phyloP scores from a whole-genome alignment of 179 eudicot species.

The Beta corolliflora region DNA sequence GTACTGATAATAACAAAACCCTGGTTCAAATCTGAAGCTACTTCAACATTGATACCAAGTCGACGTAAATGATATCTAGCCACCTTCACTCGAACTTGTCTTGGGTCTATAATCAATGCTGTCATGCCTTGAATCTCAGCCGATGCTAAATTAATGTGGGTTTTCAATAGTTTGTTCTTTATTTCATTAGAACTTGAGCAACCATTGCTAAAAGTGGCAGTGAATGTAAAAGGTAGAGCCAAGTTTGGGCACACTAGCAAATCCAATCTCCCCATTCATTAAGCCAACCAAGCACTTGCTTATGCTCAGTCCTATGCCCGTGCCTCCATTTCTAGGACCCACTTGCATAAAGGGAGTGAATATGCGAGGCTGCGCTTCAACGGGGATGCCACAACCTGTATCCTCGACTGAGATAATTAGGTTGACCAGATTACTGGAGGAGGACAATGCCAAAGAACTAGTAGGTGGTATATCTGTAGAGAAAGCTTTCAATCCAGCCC shows the following conservation, averaged over 20 bases:
- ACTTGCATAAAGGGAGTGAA: slow-evolving; percentile 91
- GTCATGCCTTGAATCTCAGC: slow-evolving; percentile 65
- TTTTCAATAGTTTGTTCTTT: slow-evolving; percentile 38
- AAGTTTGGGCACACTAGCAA: slow-evolving; percentile 50
- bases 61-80: slow-evolving; percentile 75
- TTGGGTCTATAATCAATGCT: slow-evolving; percentile 67
- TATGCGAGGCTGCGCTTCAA: slow-evolving; percentile 63
- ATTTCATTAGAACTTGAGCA: slow-evolving; percentile 37
- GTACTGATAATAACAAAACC: slow-evolving; percentile 37
- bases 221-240: slow-evolving; percentile 83
- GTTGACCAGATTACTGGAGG: slow-evolving; percentile 46
- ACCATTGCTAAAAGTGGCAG: slow-evolving; percentile 50
- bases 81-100: slow-evolving; percentile 70
- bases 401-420: slow-evolving; percentile 79
- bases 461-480: slow-evolving; percentile 38
- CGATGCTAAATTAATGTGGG: slow-evolving; percentile 40
- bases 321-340: slow-evolving; percentile 70
- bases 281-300: slow-evolving; percentile 83
- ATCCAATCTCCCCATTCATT: slow-evolving; percentile 85
- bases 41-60: slow-evolving; percentile 71
- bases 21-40: slow-evolving; percentile 51
- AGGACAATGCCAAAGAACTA: slow-evolving; percentile 26
- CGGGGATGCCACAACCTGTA: slow-evolving; percentile 81
- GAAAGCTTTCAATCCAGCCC: slow-evolving; percentile 63
- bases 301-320: slow-evolving; percentile 87